phyloP scores from a whole-genome alignment of 306 rosid genomes.

The Betula pendula region DNA sequence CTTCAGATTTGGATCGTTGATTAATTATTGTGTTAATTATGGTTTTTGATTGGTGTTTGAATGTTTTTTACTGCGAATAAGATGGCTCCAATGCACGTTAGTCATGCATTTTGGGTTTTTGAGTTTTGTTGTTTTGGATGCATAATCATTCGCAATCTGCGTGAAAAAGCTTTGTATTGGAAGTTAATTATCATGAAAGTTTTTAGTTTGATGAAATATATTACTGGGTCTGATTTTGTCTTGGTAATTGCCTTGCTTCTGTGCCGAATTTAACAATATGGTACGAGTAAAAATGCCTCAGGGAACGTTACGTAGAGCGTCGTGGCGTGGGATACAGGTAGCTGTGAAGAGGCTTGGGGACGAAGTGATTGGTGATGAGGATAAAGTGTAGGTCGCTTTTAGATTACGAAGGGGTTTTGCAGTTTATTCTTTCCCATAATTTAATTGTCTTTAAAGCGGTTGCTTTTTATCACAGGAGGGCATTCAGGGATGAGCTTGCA shows the following conservation, averaged over 20 bases:
- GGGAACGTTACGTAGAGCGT: slow-evolving; percentile 86
- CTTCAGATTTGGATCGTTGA: neutral
- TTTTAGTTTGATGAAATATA: neutral
- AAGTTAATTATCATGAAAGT: neutral
- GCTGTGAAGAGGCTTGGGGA: slow-evolving; percentile 85
- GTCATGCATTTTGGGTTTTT: slow-evolving; percentile 7
- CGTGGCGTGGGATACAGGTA: slow-evolving; percentile 93
- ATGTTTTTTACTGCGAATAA: slow-evolving; percentile 31
- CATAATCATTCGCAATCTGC: neutral
- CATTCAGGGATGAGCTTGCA: slow-evolving; percentile 87
- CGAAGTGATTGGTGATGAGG: slow-evolving; percentile 62
- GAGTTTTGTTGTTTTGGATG: neutral
- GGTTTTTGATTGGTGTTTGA: slow-evolving; percentile 18
- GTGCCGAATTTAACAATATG: neutral
- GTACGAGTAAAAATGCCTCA: slow-evolving; percentile 16
- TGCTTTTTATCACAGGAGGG: slow-evolving; percentile 60
- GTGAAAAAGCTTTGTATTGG: neutral
- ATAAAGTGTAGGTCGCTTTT: slow-evolving; percentile 74
- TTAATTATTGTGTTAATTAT: slow-evolving; percentile 9
- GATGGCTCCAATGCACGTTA: slow-evolving; percentile 87
- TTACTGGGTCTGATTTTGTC: neutral
- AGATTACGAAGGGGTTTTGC: slow-evolving; percentile 5
- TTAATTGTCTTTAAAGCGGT: slow-evolving; percentile 27
- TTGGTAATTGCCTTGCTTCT: neutral
- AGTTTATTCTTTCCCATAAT: neutral